Evolutionary conservation across 768 basidiomycete genomes (phyloP), one percentile per base, ranked within the genome.

Genomic region (Suillus ampliporus): DNA sequence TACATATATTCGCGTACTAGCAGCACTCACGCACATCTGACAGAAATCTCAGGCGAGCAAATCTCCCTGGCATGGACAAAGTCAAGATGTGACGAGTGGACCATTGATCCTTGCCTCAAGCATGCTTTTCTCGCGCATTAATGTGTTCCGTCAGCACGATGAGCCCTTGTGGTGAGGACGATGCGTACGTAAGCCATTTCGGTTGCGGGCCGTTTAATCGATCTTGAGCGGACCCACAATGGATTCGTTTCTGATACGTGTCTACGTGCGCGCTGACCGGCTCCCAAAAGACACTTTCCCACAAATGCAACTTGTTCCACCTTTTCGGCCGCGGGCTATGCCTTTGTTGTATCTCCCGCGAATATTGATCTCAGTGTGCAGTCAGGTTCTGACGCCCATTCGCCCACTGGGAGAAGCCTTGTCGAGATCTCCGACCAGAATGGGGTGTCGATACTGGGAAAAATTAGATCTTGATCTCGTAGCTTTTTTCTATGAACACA

Each of bases 401-500:
- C 65, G 57, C 72, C 71, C 74, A 76, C 72, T 72, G 65, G 64
- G 67, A 71, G 61, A 62, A 57, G 59, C 38, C 59, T 60, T 67
- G 66, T 69, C 73, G 69, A 77, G 76, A 76, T 76, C 74, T 76
- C 76, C 76, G 76, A 77, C 75, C 64, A 65, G 50, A 71, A 69
- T 74, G 75, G 62, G 66, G 64, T 70, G 74, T 77, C 74, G 72
- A 65, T 73, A 68, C 70, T 66, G 67, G 71, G 76, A 65, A 76
- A 77, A 70, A 74, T 75, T 75, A 72, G 76, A 68, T 67, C 68
- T 65, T 77, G 74, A 77, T 75, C 74, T 68, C 74, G 74, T 77
- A 53, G 38, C 73, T 44, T 77, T 72, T 76, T 77, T 77, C 76
- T 77, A 76, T 72, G 72, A 76, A 69, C 71, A 76, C 69, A 77